phyloP scores from a whole-genome alignment of 179 eudicot genomes.

The Pouteria campechiana region DNA sequence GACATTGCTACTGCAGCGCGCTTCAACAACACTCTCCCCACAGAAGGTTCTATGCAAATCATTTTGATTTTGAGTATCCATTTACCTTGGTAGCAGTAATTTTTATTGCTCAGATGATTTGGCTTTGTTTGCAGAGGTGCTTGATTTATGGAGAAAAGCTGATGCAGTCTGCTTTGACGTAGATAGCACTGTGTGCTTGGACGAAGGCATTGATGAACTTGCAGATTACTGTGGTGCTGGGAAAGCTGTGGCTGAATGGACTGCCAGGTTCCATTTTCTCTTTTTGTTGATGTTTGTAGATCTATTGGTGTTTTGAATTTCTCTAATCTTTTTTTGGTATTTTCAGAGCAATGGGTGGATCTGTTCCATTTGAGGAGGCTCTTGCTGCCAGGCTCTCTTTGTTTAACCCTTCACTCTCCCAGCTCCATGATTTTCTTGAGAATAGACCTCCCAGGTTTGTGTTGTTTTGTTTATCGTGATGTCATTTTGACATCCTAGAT shows the following conservation, averaged over 20 bases:
- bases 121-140: conserved; percentile 38
- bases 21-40: conserved; percentile 61
- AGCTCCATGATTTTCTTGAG: conserved; percentile 64
- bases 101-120: neutral
- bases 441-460: conserved; percentile 78
- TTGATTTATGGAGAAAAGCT: conserved; percentile 63
- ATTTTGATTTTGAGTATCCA: neutral
- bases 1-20: conserved; percentile 27
- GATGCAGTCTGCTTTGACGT: conserved; percentile 96
- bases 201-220: conserved; percentile 96
- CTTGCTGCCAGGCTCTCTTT: conserved; percentile 71
- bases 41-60: conserved; percentile 42
- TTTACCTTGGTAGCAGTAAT: neutral
- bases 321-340: neutral
- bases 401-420: conserved; percentile 69
- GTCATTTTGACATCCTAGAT: neutral
- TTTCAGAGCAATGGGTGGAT: conserved; percentile 88
- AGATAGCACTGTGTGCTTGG: conserved; percentile 92
- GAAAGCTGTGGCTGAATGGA: conserved; percentile 96
- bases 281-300: conserved; percentile 1
- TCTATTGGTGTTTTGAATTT: neutral
- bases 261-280: conserved; percentile 48
- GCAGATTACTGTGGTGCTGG: conserved; percentile 98
- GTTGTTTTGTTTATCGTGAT: neutral
- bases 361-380: conserved; percentile 91